These are phyloP conservation scores for Caryopteris hybrid DNA, from an alignment of 305 asterid genomes.

Conservation along the genomic window DNA sequence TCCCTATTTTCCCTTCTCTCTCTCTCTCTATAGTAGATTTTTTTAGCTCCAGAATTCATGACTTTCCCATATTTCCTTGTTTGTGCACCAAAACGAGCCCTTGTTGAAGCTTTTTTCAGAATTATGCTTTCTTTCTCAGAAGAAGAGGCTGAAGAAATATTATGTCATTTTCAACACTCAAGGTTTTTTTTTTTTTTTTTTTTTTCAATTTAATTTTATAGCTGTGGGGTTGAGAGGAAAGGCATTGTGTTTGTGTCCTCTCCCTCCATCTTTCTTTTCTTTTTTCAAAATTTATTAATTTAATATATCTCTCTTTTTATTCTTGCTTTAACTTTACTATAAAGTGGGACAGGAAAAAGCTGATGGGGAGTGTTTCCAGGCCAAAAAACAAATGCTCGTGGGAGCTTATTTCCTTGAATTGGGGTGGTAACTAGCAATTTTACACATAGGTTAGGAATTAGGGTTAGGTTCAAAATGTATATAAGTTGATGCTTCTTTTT, in stretches of 20 bases:
- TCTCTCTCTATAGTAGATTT: background rate
- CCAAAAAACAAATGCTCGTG: conserved; percentile 45
- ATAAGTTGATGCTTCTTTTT: background rate
- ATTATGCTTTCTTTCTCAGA: conserved; percentile 29
- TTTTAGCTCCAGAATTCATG: background rate
- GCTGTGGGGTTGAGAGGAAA: conserved; percentile 34
- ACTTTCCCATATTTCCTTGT: conserved; percentile 24
- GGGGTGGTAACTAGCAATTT: conserved; percentile 22
- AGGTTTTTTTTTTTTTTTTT: conserved; percentile 45
- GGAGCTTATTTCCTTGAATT: conserved; percentile 51
- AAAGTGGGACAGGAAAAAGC: conserved; percentile 63
- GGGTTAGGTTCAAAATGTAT: conserved; percentile 19
- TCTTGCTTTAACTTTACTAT: conserved; percentile 57
- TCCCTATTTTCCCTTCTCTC: background rate
- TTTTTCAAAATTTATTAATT: conserved; percentile 3
- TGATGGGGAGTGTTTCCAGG: conserved; percentile 63
- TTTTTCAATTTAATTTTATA: no score
- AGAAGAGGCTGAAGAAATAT: conserved; percentile 27
- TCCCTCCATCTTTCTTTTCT: conserved; percentile 16
- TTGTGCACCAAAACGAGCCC: conserved; percentile 21
- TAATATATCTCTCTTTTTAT: conserved; percentile 21
- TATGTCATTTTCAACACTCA: conserved; percentile 40
- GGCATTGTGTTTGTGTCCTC: conserved; percentile 17
- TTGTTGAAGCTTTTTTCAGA: conserved; percentile 21
- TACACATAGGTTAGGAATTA: conserved; percentile 18